Conservation (phyloP, 495 filamentous ascomycete species). For the Aspergillus heteromorphus region DNA sequence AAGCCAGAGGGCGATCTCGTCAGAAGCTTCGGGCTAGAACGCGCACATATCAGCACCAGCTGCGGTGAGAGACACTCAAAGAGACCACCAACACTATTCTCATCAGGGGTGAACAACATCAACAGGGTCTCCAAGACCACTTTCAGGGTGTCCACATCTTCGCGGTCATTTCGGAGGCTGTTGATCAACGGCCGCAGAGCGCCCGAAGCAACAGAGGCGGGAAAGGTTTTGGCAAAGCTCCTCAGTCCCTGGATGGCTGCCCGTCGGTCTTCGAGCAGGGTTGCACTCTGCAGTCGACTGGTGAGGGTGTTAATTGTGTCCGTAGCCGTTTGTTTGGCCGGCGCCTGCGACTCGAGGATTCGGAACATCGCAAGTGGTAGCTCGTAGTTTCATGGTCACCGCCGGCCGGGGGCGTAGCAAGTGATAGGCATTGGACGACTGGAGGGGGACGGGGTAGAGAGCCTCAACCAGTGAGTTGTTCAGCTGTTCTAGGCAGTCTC, state of each 20-base stretch:
- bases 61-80: neutral
- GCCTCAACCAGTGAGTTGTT: constrained; percentile 17
- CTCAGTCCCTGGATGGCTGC: constrained; percentile 87
- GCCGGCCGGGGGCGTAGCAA: constrained; percentile 25
- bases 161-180: constrained; percentile 77
- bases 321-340: constrained; percentile 91
- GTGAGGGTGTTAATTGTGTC: constrained; percentile 88
- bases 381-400: constrained; percentile 44
- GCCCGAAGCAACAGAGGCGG: constrained; percentile 92
- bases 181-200: constrained; percentile 80
- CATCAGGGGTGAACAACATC: constrained; percentile 80
- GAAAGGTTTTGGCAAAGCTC: constrained; percentile 93
- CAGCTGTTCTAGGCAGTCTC: too few species aligned
- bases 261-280: constrained; percentile 87
- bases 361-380: constrained; percentile 64
- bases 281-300: constrained; percentile 78
- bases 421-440: constrained; percentile 26
- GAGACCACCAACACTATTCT: constrained; percentile 52
- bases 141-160: constrained; percentile 96
- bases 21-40: constrained; percentile 80
- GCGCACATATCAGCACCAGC: constrained; percentile 22
- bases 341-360: constrained; percentile 77
- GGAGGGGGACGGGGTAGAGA: neutral
- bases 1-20: constrained; percentile 94
- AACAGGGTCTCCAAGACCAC: constrained; percentile 89